Evolutionary conservation across 345 rosid species (phyloP).

Genomic region (Salix suchowensis): DNA sequence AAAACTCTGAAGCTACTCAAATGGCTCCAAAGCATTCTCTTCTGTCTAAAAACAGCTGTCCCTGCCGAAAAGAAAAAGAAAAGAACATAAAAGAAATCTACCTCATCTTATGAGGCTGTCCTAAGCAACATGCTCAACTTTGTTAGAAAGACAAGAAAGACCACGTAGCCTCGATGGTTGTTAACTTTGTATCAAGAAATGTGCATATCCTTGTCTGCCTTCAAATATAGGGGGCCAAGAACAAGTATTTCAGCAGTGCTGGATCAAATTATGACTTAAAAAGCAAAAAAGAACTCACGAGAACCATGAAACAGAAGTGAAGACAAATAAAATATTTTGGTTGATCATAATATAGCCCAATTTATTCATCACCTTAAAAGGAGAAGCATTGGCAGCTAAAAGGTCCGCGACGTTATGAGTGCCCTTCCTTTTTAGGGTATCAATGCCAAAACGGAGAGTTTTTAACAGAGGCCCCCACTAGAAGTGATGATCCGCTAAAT

Average conservation of each 20-base stretch:
- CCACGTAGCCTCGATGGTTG: slow-evolving; percentile 23
- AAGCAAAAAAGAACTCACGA: slow-evolving; percentile 12
- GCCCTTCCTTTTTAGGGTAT: background rate
- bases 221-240: background rate
- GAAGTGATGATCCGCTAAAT: background rate
- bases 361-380: background rate
- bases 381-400: background rate
- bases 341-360: background rate
- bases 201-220: background rate
- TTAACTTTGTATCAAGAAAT: background rate
- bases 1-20: slow-evolving; percentile 23
- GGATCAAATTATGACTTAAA: background rate
- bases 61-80: background rate
- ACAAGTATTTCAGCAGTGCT: background rate
- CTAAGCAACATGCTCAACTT: slow-evolving; percentile 16
- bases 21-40: slow-evolving; percentile 4
- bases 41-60: slow-evolving; percentile 12
- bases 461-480: background rate
- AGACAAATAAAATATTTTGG: background rate
- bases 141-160: slow-evolving; percentile 28
- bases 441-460: slow-evolving; percentile 1
- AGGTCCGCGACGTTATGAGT: background rate
- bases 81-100: background rate
- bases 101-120: slow-evolving; percentile 9
- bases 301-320: slow-evolving; percentile 5